A percentile compares a stretch with the other conserved stretches of the same genome.
Conservation (phyloP, 768 basidiomycete species). For the Scleroderma bovista region DNA sequence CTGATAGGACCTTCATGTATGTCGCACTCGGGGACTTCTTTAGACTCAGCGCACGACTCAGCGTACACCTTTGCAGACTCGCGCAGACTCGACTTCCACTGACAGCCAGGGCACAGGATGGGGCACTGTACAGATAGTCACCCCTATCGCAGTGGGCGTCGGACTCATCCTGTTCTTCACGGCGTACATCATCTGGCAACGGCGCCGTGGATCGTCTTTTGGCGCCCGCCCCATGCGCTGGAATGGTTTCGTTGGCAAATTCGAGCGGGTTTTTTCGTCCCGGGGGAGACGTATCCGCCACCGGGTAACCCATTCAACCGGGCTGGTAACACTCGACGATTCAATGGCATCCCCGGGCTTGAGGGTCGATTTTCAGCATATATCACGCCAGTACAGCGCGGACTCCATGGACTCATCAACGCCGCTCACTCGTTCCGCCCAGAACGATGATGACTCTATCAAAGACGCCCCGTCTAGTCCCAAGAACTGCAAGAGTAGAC, state of each 20-base stretch:
- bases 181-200: conserved; percentile 21
- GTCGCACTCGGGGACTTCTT: conserved; percentile 2
- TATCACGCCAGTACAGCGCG: conserved; percentile 12
- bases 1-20: conserved; percentile 17
- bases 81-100: conserved; percentile 1
- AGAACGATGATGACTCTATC: conserved; percentile 10
- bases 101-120: conserved; percentile 5
- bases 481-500: conserved; percentile 3
- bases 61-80: conserved; percentile 10
- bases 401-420: conserved; percentile 25
- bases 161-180: conserved; percentile 20
- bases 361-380: neutral
- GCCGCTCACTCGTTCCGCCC: conserved; percentile 13
- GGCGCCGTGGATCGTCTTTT: neutral
- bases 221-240: conserved; percentile 2
- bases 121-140: conserved; percentile 28
- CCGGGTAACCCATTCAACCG: conserved; percentile 9
- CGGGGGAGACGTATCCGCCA: conserved; percentile 7
- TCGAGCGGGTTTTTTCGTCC: conserved; percentile 13
- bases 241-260: conserved; percentile 8
- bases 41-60: neutral
- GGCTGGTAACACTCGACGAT: conserved; percentile 17
- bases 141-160: conserved; percentile 31
- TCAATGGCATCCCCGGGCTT: conserved; percentile 12
- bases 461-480: neutral